Evolutionary conservation across 768 basidiomycete genomes (phyloP).

Genomic region (Rhodotorula toruloides): DNA sequence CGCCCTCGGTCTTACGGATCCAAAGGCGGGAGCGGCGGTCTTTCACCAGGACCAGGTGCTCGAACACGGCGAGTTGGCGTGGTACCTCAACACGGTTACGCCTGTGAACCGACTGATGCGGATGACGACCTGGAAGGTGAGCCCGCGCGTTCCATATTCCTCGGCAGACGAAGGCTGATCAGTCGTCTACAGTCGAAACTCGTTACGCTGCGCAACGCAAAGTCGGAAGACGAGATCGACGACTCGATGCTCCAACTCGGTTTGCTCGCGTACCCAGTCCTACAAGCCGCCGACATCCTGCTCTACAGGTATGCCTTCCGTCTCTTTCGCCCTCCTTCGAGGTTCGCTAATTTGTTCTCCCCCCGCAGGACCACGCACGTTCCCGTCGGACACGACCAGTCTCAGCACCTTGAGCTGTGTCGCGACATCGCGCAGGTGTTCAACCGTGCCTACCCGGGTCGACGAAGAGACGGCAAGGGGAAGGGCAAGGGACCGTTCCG

Average conservation of each 20-base stretch:
- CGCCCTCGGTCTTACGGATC: conserved; percentile 75
- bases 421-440: conserved; percentile 78
- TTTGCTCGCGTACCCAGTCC: conserved; percentile 82
- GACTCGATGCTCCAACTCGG: conserved; percentile 78
- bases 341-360: neutral
- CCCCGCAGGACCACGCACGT: conserved; percentile 72
- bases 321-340: neutral
- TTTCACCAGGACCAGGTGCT: conserved; percentile 88
- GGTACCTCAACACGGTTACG: conserved; percentile 81
- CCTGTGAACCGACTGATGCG: conserved; percentile 73
- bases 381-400: conserved; percentile 93
- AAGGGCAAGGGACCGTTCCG: conserved; percentile 58
- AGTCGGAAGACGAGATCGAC: conserved; percentile 68
- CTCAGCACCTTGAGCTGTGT: conserved; percentile 83
- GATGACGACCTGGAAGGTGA: conserved; percentile 97
- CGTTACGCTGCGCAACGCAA: conserved; percentile 66
- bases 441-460: conserved; percentile 60
- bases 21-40: conserved; percentile 54
- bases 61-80: conserved; percentile 77
- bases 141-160: neutral
- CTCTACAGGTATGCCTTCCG: conserved; percentile 61
- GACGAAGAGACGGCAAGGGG: conserved; percentile 36
- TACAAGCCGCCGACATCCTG: conserved; percentile 90
- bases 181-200: conserved; percentile 60
- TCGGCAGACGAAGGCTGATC: neutral